phyloP scores from a whole-genome alignment of 2,329 filamentous ascomycete species.

The Amesomyces nigricolor region DNA sequence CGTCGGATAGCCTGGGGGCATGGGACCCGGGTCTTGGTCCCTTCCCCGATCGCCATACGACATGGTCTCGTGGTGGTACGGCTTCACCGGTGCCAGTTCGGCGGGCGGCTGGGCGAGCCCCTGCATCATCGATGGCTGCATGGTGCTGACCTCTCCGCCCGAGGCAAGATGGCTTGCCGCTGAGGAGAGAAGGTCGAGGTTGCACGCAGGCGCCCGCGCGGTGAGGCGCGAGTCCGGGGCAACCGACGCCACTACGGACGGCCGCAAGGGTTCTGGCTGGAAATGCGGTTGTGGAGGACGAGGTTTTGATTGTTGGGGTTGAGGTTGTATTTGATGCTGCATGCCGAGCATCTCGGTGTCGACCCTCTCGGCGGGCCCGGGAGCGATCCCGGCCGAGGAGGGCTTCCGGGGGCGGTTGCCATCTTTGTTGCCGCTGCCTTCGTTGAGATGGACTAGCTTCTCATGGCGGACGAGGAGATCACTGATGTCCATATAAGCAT shows the following conservation, averaged over 20 bases:
- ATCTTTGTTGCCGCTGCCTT: slow-evolving; percentile 47
- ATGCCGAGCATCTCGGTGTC: slow-evolving; percentile 44
- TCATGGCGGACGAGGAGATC: slow-evolving; percentile 59
- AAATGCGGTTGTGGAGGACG: slow-evolving; percentile 34
- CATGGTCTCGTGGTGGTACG: slow-evolving; percentile 46
- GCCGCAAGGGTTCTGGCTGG: slow-evolving; percentile 37
- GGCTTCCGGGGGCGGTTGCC: slow-evolving; percentile 45
- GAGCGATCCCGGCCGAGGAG: slow-evolving; percentile 44
- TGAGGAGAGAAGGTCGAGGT: slow-evolving; percentile 54
- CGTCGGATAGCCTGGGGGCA: slow-evolving; percentile 38
- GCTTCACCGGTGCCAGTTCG: slow-evolving; percentile 42
- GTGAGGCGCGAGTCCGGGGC: slow-evolving; percentile 44
- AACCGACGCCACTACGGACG: slow-evolving; percentile 36
- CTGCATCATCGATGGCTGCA: slow-evolving; percentile 43
- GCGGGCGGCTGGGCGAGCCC: slow-evolving; percentile 39
- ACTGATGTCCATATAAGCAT: slow-evolving; percentile 58
- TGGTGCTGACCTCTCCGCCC: slow-evolving; percentile 49
- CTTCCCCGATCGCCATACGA: slow-evolving; percentile 45
- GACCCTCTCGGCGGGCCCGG: slow-evolving; percentile 41
- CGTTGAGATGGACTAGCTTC: slow-evolving; percentile 59
- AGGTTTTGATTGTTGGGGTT: slow-evolving; percentile 26
- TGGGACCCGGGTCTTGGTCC: slow-evolving; percentile 39
- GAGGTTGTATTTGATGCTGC: slow-evolving; percentile 30
- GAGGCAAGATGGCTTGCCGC: slow-evolving; percentile 49
- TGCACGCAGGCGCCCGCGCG: slow-evolving; percentile 45